Conservation (phyloP, 2,329 filamentous ascomycete species). For the Neofusicoccum parvum region DNA sequence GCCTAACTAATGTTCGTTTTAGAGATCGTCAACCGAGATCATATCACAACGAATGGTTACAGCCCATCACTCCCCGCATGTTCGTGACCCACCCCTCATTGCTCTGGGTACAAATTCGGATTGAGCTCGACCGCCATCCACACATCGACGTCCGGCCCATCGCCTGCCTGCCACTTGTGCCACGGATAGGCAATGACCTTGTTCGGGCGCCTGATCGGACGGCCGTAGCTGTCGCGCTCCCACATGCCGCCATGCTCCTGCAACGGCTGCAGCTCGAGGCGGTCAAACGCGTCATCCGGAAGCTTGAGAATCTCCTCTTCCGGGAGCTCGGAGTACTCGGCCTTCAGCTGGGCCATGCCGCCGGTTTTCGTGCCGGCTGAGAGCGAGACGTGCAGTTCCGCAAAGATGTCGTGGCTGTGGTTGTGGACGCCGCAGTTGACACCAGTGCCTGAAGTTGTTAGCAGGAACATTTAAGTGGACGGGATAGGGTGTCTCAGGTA, state of each 20-base stretch:
- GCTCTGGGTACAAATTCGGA: conserved; percentile 12
- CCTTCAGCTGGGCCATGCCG: conserved; percentile 23
- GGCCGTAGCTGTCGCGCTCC: conserved; percentile 16
- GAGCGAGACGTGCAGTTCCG: conserved; percentile 23
- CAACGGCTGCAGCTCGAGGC: conserved; percentile 1
- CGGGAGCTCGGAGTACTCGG: not conserved
- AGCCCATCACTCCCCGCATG: too few relatives aligned
- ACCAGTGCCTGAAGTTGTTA: conserved; percentile 2
- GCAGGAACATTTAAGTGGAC: too few relatives aligned
- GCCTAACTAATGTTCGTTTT: too few relatives aligned
- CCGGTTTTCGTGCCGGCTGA: conserved; percentile 23
- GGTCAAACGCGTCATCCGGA: not conserved
- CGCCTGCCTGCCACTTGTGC: conserved; percentile 26
- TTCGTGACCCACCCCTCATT: not conserved
- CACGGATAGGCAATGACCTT: conserved; percentile 22
- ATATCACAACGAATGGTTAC: too few relatives aligned
- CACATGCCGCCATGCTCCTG: conserved; percentile 22
- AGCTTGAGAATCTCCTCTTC: not conserved
- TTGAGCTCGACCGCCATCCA: conserved; percentile 26
- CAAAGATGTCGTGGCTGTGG: conserved; percentile 23
- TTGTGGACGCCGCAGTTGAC: conserved; percentile 26
- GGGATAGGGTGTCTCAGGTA: not conserved
- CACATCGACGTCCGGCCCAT: conserved; percentile 20
- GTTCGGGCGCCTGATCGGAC: not conserved
- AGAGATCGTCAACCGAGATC: too few relatives aligned